Conservation (phyloP, 2,329 filamentous ascomycete genomes). For the Ophiocordyceps polyrhachis-furcata region DNA sequence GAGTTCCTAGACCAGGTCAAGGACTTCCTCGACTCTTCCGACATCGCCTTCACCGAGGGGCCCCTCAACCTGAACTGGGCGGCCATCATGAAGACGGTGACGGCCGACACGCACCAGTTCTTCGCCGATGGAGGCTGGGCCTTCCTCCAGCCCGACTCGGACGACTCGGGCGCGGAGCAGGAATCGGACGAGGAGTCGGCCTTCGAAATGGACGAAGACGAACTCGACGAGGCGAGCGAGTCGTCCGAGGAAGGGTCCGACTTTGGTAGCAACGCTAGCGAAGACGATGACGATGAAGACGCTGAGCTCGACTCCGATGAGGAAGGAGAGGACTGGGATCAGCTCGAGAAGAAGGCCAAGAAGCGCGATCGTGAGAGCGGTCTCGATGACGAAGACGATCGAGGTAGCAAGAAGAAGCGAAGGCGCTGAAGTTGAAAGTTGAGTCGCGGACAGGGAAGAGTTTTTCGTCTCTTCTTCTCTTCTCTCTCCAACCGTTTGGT, state of each 20-base stretch:
- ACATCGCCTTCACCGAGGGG: constrained; percentile 86
- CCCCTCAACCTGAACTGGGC: constrained; percentile 97
- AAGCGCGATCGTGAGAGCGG: constrained; percentile 55
- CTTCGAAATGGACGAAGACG: constrained; percentile 78
- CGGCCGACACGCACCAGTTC: constrained; percentile 82
- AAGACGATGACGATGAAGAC: constrained; percentile 54
- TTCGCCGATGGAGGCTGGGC: constrained; percentile 91
- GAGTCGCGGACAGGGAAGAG: neutral
- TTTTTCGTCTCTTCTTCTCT: too few relatives aligned
- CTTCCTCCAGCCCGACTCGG: constrained; percentile 74
- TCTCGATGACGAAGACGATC: constrained; percentile 40
- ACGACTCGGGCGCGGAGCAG: constrained; percentile 59
- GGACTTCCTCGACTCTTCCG: constrained; percentile 90
- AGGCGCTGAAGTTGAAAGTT: constrained; percentile 14
- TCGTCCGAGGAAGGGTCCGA: constrained; percentile 71
- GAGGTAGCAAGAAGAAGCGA: constrained; percentile 40
- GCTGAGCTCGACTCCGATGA: constrained; percentile 50
- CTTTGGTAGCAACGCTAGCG: constrained; percentile 76
- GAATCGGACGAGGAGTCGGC: constrained; percentile 80
- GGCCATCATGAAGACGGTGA: constrained; percentile 98
- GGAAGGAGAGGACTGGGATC: constrained; percentile 83
- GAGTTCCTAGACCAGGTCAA: constrained; percentile 90
- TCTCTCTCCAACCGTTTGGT: too few relatives aligned
- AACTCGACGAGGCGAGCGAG: constrained; percentile 66
- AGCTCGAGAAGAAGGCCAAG: constrained; percentile 77